phyloP scores from a whole-genome alignment of 495 filamentous ascomycete species.

The Trichoderma erinaceum region DNA sequence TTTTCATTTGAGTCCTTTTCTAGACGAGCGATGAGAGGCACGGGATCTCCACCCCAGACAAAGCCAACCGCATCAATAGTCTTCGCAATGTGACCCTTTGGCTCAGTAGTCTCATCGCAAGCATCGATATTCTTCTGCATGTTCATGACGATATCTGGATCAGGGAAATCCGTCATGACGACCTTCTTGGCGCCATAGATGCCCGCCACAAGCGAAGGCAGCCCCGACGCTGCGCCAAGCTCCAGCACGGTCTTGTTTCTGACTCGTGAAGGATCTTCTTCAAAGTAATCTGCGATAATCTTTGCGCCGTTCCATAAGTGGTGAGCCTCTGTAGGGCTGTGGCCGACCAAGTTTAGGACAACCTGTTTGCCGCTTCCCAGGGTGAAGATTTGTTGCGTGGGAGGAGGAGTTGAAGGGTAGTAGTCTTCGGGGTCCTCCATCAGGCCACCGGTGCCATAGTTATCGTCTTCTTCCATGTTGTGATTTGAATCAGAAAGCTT shows the following conservation, averaged over 20 bases:
- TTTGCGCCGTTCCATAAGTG: slow-evolving; percentile 85
- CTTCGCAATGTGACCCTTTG: slow-evolving; percentile 20
- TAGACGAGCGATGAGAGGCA: slow-evolving; percentile 48
- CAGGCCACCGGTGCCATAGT: slow-evolving; percentile 37
- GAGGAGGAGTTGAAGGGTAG: slow-evolving; percentile 62
- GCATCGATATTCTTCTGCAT: slow-evolving; percentile 63
- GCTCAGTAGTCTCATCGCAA: slow-evolving; percentile 23
- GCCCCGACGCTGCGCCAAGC: slow-evolving; percentile 81
- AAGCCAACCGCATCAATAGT: slow-evolving; percentile 57
- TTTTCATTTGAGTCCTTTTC: not conserved
- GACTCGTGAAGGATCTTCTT: slow-evolving; percentile 56
- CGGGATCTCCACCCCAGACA: slow-evolving; percentile 65
- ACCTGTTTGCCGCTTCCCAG: slow-evolving; percentile 61
- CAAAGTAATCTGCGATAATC: slow-evolving; percentile 68
- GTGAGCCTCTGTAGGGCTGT: slow-evolving; percentile 87
- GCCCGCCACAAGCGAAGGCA: slow-evolving; percentile 73
- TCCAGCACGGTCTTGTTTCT: slow-evolving; percentile 65
- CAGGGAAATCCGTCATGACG: slow-evolving; percentile 86
- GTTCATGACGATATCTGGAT: slow-evolving; percentile 69
- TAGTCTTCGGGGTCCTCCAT: slow-evolving; percentile 77
- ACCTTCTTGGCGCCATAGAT: slow-evolving; percentile 60
- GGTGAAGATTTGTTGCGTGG: slow-evolving; percentile 62
- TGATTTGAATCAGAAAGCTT: not conserved
- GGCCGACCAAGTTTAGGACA: slow-evolving; percentile 75
- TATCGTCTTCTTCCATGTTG: slow-evolving; percentile 12